A percentile compares a stretch with the other conserved stretches of the same genome.
Conservation (phyloP, 352 stramenopile species). For the Globisporangium spinosum region DNA sequence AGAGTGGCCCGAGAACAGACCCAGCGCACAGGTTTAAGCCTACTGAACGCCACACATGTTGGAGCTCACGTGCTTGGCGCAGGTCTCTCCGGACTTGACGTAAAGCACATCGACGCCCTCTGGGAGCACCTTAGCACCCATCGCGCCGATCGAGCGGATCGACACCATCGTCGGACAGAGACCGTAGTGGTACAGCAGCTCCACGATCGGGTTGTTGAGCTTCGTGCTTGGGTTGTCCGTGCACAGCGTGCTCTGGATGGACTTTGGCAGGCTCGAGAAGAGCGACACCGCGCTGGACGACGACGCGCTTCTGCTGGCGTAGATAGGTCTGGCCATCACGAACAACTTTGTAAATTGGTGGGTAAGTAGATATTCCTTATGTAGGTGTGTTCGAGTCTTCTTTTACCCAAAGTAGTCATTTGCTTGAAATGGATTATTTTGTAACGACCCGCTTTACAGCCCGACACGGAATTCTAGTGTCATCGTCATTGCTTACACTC, state of each 20-base stretch:
- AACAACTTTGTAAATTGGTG: too few relatives aligned
- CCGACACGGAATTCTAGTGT: too few relatives aligned
- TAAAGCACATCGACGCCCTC: constrained; percentile 20
- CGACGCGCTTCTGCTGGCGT: constrained; percentile 11
- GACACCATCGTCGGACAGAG: constrained; percentile 21
- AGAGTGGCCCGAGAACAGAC: constrained; percentile 22
- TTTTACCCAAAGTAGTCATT: too few relatives aligned
- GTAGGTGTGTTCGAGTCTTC: too few relatives aligned
- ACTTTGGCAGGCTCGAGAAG: constrained; percentile 16
- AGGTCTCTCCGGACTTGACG: constrained; percentile 12
- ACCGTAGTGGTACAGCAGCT: constrained; percentile 16
- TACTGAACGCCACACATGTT: constrained; percentile 22
- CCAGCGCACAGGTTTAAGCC: constrained; percentile 17
- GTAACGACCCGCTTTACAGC: too few relatives aligned
- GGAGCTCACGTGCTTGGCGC: constrained; percentile 19
- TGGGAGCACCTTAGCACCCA: constrained; percentile 17
- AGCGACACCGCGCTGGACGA: constrained; percentile 17
- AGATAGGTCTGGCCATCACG: too few relatives aligned
- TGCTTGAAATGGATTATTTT: too few relatives aligned
- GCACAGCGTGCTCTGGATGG: constrained; percentile 18
- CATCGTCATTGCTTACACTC: too few relatives aligned
- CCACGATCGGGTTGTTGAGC: constrained; percentile 12
- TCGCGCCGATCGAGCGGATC: constrained; percentile 19
- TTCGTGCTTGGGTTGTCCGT: constrained; percentile 15
- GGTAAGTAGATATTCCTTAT: too few relatives aligned